Base-by-base conservation (phyloP, 345 rosid species). In the Raphanus raphanistrum region DNA sequence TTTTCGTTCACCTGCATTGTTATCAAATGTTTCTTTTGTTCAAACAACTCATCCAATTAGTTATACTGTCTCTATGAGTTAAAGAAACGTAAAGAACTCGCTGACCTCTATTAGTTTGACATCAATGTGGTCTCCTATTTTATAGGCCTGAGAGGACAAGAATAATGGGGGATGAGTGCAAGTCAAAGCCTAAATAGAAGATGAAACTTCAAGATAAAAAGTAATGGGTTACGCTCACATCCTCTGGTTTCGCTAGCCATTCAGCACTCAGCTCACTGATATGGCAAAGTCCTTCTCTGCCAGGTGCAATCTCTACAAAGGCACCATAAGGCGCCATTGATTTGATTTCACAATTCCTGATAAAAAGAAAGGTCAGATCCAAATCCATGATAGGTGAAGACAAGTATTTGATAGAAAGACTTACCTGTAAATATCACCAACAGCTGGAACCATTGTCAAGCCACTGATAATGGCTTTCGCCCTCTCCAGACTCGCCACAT, bases 221-320 rank as follows among this genome's bases (percentile, higher is more conserved):
- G 59, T 15, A 68, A 11, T 10, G 43, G 55, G 50, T 50, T 8
- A 13, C 26, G 72, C 94, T 87, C 86, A 95, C 99, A 79, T 95
- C 99, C 85, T 95, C 99, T 4, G 99, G 94, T 84, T 95, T 91
- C 10, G 98, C 85, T 78, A 95, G 85, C 90, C 91, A 92, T 74
- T 85, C 86, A 59, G 89, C 79, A 81, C 89, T 92, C 67, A 95
- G 86, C 82, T 95, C 99, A 81, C 99, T 95, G 76, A 92, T 82
- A 85, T 95, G 99, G 85, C 99, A 95, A 83, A 95, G 95, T 79
- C 99, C 99, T 88, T 95, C 98, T 17, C 94, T 90, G n/a, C 99
- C 97, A 1, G 98, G 96, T 1, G 96, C 90, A 80, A 95, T 92
- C 96, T 95, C 99, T 33, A 95, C 94, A 80, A 95, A 95, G 82